phyloP scores from a whole-genome alignment of 208 protist genomes.

The Strigomonas culicis region DNA sequence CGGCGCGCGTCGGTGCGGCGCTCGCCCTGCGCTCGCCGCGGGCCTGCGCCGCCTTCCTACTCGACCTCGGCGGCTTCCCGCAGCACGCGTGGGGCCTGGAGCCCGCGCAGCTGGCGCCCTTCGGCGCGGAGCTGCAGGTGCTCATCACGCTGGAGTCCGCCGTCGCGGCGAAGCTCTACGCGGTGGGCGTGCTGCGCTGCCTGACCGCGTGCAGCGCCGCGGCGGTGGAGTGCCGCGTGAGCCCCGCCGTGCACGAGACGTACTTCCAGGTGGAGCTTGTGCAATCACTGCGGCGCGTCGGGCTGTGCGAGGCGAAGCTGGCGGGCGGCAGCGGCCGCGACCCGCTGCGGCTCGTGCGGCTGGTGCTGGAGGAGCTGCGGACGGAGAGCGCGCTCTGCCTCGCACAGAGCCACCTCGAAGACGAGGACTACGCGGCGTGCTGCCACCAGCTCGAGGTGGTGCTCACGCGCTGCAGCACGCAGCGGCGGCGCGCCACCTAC shows the following conservation, averaged over 20 bases:
- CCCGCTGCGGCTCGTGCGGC: slow-evolving; percentile 19
- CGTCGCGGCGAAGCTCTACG: slow-evolving; percentile 42
- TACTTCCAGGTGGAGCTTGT: too few relatives aligned
- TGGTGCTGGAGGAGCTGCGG: slow-evolving; percentile 57
- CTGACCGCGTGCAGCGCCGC: slow-evolving; percentile 14
- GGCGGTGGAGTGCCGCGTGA: slow-evolving; percentile 11
- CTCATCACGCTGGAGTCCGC: background rate
- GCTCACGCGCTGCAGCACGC: slow-evolving; percentile 26
- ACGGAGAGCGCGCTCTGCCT: slow-evolving; percentile 56
- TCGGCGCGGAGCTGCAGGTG: slow-evolving; percentile 8
- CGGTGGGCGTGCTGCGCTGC: slow-evolving; percentile 50
- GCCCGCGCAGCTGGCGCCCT: background rate
- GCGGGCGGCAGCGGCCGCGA: background rate
- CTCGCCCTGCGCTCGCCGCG: slow-evolving; percentile 13
- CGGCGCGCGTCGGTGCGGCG: slow-evolving; percentile 27
- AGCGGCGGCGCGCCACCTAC: slow-evolving; percentile 26
- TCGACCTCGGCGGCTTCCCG: slow-evolving; percentile 5
- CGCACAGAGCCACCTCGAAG: slow-evolving; percentile 31
- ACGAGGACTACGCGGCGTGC: slow-evolving; percentile 31
- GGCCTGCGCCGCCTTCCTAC: background rate
- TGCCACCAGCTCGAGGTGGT: slow-evolving; percentile 58
- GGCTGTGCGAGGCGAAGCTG: too few relatives aligned
- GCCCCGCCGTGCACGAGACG: slow-evolving; percentile 9
- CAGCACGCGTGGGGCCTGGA: background rate
- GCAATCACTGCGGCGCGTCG: too few relatives aligned